Percentiles rank a stretch among this genome's conserved stretches.
These are phyloP conservation scores for Aspergillus oerlinghausenensis DNA, from an alignment of 2,329 filamentous ascomycete genomes.

Conservation along the genomic window DNA sequence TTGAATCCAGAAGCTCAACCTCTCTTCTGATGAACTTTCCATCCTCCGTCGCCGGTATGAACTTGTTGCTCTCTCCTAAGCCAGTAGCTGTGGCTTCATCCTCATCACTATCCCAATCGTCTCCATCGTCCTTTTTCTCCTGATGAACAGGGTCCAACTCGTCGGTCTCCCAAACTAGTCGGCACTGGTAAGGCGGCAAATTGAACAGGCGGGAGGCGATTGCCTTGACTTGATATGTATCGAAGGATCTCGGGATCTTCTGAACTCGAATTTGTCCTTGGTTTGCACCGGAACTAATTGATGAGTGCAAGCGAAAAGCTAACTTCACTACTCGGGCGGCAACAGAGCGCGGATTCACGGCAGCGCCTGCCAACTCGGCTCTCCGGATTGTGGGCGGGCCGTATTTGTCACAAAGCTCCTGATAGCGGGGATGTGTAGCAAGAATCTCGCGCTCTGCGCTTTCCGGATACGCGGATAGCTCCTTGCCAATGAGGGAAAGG, in stretches of 20 bases:
- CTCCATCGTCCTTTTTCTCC: constrained; percentile 55
- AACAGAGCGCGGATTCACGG: constrained; percentile 70
- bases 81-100: constrained; percentile 19
- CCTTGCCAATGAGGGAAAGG: constrained; percentile 73
- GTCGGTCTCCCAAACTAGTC: constrained; percentile 80
- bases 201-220: constrained; percentile 68
- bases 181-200: constrained; percentile 59
- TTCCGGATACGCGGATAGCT: constrained; percentile 50
- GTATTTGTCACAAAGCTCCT: constrained; percentile 68
- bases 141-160: constrained; percentile 77
- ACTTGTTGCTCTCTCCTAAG: constrained; percentile 26
- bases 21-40: constrained; percentile 68
- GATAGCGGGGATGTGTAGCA: constrained; percentile 64
- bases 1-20: constrained; percentile 73
- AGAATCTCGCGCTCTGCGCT: constrained; percentile 52
- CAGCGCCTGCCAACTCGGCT: constrained; percentile 32
- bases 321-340: constrained; percentile 69
- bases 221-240: constrained; percentile 77
- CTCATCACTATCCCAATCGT: constrained; percentile 42
- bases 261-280: constrained; percentile 35
- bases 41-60: constrained; percentile 34
- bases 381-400: constrained; percentile 64
- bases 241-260: constrained; percentile 69
- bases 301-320: constrained; percentile 50
- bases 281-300: constrained; percentile 2